Evolutionary conservation across 345 rosid genomes (phyloP).

Genomic region (Dipteronia dyeriana): DNA sequence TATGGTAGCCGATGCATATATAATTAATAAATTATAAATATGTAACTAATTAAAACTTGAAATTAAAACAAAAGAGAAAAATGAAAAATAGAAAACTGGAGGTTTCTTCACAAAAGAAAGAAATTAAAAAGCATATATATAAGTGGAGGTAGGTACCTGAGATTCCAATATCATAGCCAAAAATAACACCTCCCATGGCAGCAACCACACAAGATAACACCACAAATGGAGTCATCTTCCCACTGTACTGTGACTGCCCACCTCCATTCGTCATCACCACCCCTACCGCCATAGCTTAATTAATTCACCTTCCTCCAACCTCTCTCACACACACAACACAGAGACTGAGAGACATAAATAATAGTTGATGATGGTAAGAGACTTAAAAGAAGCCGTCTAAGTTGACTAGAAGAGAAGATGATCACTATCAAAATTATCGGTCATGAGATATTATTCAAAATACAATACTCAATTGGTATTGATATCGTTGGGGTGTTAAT

Average conservation of each 20-base stretch:
- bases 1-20: too few relatives aligned
- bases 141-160: constrained; percentile 69
- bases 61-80: neutral
- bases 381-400: neutral
- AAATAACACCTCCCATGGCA: constrained; percentile 85
- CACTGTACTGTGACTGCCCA: constrained; percentile 36
- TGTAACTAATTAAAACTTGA: too few relatives aligned
- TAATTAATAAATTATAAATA: too few relatives aligned
- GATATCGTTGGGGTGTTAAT: too few relatives aligned
- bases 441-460: too few relatives aligned
- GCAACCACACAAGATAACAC: constrained; percentile 80
- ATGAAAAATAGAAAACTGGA: neutral
- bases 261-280: constrained; percentile 25
- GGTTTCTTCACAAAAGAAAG: too few relatives aligned
- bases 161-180: constrained; percentile 87
- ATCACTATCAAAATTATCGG: neutral
- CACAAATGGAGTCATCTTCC: constrained; percentile 60
- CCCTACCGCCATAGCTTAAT: constrained; percentile 46
- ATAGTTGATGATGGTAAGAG: neutral
- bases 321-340: too few relatives aligned
- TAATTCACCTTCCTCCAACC: neutral
- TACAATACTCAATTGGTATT: too few relatives aligned
- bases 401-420: constrained; percentile 8
- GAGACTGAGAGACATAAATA: neutral
- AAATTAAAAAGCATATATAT: too few relatives aligned